These are phyloP conservation scores for Leccinum fallax DNA, from an alignment of 1,284 basidiomycete species.

Conservation along the genomic window DNA sequence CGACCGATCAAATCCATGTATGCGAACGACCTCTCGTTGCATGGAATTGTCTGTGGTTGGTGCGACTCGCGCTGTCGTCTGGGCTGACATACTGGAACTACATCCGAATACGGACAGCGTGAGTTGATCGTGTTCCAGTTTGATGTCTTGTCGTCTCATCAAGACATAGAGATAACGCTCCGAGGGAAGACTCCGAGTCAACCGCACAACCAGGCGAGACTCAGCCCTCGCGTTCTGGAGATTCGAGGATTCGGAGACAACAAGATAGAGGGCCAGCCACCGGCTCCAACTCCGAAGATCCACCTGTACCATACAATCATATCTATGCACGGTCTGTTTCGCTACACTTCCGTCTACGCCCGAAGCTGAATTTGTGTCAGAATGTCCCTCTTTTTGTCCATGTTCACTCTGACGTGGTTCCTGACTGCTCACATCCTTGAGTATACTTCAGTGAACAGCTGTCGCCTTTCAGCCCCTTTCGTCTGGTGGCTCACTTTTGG, in stretches of 20 bases:
- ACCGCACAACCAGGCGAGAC: constrained; percentile 18
- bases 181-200: constrained; percentile 34
- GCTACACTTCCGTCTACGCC: neutral
- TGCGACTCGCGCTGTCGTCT: constrained; percentile 55
- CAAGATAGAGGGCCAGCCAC: constrained; percentile 26
- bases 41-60: constrained; percentile 73
- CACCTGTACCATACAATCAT: constrained; percentile 34
- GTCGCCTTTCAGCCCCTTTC: constrained; percentile 70
- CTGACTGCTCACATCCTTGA: constrained; percentile 74
- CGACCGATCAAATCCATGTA: constrained; percentile 60
- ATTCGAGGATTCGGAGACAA: constrained; percentile 29
- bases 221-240: constrained; percentile 16
- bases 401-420: constrained; percentile 78
- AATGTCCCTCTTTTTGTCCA: constrained; percentile 62
- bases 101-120: constrained; percentile 48
- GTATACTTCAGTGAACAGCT: constrained; percentile 72
- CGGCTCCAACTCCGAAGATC: constrained; percentile 26
- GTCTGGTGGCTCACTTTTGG: constrained; percentile 83
- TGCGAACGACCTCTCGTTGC: constrained; percentile 68
- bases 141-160: constrained; percentile 12
- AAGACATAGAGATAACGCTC: constrained; percentile 25
- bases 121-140: constrained; percentile 19
- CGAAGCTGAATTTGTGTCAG: constrained; percentile 36
- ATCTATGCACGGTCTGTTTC: constrained; percentile 44
- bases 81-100: constrained; percentile 64